phyloP scores from a whole-genome alignment of 1,284 basidiomycete species.

The Pterulicium gracile region DNA sequence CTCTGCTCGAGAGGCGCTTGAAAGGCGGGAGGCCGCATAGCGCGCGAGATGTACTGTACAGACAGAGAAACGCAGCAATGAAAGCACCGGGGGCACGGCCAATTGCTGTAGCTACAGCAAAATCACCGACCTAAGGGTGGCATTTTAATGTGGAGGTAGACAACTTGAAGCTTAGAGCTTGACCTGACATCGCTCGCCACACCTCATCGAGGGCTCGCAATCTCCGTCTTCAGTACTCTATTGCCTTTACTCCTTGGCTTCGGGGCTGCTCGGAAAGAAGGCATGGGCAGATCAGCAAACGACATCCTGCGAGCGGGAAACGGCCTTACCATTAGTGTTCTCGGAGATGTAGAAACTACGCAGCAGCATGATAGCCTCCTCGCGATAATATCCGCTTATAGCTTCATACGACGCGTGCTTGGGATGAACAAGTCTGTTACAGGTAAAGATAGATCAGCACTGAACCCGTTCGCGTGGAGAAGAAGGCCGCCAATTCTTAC shows the following conservation, averaged over 20 bases:
- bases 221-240: neutral
- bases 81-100: too few species aligned
- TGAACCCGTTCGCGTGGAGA: constrained; percentile 5
- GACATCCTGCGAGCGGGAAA: neutral
- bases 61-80: too few species aligned
- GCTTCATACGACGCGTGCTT: constrained; percentile 71
- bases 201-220: neutral
- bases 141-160: too few species aligned
- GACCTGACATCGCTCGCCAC: neutral
- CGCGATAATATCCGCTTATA: constrained; percentile 74
- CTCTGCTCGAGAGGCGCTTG: too few species aligned
- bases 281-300: neutral
- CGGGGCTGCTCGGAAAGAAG: neutral
- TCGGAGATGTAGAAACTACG: constrained; percentile 94
- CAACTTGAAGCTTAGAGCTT: neutral
- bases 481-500: constrained; percentile 30
- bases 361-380: constrained; percentile 93
- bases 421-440: constrained; percentile 48
- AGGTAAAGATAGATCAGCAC: constrained; percentile 7
- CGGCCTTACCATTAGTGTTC: constrained; percentile 71
- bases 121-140: too few species aligned
- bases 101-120: too few species aligned
- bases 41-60: too few species aligned
- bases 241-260: neutral
- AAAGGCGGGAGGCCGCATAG: too few species aligned